Evolutionary conservation across 805 yeast species (phyloP), one percentile per base, ranked within the genome.

Genomic region (Candida corydali): DNA sequence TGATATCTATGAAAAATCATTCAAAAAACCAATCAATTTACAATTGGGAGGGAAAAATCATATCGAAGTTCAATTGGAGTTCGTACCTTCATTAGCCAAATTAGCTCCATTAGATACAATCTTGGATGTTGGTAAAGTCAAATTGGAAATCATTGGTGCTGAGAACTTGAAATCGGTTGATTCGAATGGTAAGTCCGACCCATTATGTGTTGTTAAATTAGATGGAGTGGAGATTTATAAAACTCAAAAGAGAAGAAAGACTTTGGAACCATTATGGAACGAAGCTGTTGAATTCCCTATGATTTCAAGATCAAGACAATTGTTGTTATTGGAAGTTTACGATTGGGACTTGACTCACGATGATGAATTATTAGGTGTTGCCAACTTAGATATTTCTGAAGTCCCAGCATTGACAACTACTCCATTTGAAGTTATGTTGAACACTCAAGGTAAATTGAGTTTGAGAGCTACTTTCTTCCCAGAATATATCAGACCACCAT

Each of bases 291-390:
- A 67, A 3, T 58, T 86, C 46, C 80, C 84, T 3, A 57, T 84
- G 40, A 69, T 75, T 25, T 82, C 93, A 0, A 75, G 86, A 56
- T 62, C 78, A 2, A 72, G 83, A 52, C 63, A 74, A 17, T 49
- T 61, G 12, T 54, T 82, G 19, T 43, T 57, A 23, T 46, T 80
- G 17, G 72, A 70, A 30, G 76, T 80, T 12, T 75, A 61, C 50
- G 93, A 85, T 57, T 85, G 91, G 91, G 93, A 85, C 59, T 69
- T 82, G 53, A 74, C 88, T 17, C 89, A 86, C 44, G 75, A 70
- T 35, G 77, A 80, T 57, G 84, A 78, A 44, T 53, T 69, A 17
- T 56, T 85, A 34, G 89, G 89, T 29, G 48, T 58, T 23, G 73
- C 70, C 6, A 45, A 43, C 1, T 43, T 84, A 24, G 81, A 81